Evolutionary conservation across 2,329 filamentous ascomycete genomes (phyloP), one percentile per base, ranked within the genome.

Genomic region (Fusarium sp.): DNA sequence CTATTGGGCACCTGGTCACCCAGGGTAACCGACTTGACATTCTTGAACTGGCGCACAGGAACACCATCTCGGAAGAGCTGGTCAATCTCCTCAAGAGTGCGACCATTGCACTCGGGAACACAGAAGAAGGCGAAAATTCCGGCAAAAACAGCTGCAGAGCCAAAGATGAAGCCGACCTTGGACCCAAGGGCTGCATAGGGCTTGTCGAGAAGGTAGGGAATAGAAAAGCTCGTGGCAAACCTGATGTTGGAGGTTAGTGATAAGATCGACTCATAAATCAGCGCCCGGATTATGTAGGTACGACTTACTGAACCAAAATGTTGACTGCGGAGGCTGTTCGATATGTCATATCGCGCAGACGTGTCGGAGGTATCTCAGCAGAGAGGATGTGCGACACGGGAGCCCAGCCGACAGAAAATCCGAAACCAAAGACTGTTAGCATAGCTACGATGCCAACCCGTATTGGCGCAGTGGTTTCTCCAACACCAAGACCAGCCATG

Each of bases 131-230:
- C 43, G 39, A 65, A 68, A 3, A 63, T n/a, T 5, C 55, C 48
- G 6, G 50, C 60, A 30, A 68, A 12, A 2, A 65, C 57, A 7
- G 59, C 51, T 6, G 51, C 37, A 10, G 27, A 28, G 4, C 59
- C 68, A 44, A 78, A 81, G 52, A 81, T 78, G 53, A 81, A 81
- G 12, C 78, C 79, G 4, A 81, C 76, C 57, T 80, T 80, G 12
- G 77, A 72, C 3, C 76, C 74, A 1, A 82, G 72, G 23, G 73
- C 69, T 2, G 78, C 80, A 40, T 80, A 79, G 7, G 77, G 75
- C 7, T 71, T 72, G 54, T 79, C 73, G 10, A 80, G 71, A 12
- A 82, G 75, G 63, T 82, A 82, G 0, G 80, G 81, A 9, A 80
- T 75, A 11, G 72, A 75, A 53, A 82, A 82, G 7, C 73, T 77